A percentile compares a stretch with the other conserved stretches of the same genome.
These are phyloP conservation scores for Xerocomus nothofagi DNA, from an alignment of 1,284 basidiomycete genomes.

Conservation along the genomic window DNA sequence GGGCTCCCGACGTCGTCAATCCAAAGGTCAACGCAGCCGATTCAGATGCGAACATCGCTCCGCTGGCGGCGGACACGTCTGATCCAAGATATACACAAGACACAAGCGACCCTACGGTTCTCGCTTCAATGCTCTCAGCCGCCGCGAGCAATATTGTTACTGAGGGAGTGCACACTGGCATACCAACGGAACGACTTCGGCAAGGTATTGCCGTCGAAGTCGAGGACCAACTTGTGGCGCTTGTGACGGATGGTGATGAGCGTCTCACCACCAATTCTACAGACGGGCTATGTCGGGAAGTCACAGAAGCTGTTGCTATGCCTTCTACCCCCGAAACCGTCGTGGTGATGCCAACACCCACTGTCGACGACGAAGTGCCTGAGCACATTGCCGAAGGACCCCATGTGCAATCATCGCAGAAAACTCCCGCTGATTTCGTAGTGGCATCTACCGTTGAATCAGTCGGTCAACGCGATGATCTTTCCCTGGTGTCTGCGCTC, in stretches of 20 bases:
- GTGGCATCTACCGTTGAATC: conserved; percentile 13
- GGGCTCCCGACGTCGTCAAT: not conserved
- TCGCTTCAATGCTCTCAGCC: not conserved
- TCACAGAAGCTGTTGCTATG: conserved; percentile 5
- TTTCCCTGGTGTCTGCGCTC: not conserved
- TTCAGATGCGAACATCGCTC: not conserved
- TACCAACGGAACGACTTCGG: not conserved
- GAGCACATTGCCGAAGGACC: conserved; percentile 5
- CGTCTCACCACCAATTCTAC: not conserved
- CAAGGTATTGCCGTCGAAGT: not conserved
- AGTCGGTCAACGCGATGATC: conserved; percentile 6
- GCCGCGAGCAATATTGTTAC: not conserved
- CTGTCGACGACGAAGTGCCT: not conserved
- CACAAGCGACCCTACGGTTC: not conserved
- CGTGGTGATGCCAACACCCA: not conserved
- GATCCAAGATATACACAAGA: not conserved
- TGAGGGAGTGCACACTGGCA: not conserved
- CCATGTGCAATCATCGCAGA: conserved; percentile 6
- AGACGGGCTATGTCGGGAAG: not conserved
- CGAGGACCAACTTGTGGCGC: not conserved
- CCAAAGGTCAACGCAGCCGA: not conserved
- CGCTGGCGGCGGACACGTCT: conserved; percentile 7
- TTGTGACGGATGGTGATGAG: not conserved
- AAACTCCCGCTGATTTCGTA: conserved; percentile 4
- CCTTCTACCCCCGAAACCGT: conserved; percentile 4